Base-by-base conservation (phyloP, 2,329 filamentous ascomycete genomes). In the Fusarium xyrophilum region DNA sequence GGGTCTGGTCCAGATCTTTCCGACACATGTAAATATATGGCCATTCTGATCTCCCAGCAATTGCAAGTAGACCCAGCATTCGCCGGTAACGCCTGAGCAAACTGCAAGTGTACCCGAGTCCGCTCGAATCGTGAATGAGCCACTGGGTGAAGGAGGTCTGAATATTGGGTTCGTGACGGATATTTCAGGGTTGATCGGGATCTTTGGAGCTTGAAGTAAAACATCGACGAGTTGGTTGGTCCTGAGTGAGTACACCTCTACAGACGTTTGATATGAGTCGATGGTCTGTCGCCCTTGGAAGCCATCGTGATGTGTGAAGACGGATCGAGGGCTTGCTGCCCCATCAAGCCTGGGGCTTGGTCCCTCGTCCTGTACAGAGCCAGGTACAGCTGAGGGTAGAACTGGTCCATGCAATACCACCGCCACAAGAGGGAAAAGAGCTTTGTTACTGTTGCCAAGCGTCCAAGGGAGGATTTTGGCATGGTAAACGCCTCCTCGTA, bases 1-100 rank as follows among this genome's bases (percentile, higher is more conserved):
- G 30, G 97, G 82, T 44, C 89, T 90, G 1, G 96, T 97, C 96
- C 96, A 99, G 21, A 96, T 82, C 80, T 99, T 99, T 23, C 91
- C 94, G 57, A 96, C 83, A 73, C 93, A 97, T 38, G 79, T 82
- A 76, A 85, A 90, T 44, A 81, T 69, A 25, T 80, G 79, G 2
- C 78, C 75, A 25, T 85, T 84, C 47, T 80, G 79, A 2, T 78
- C 74, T 56, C 79, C 75, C 13, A 79, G 71, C 12, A 82, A 76
- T 65, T 89, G 86, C 12, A 84, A 81, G 72, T 86, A 98, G 11
- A 97, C 82, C 84, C 91, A 97, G 46, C 95, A 89, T 79, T 98
- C 95, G 15, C 95, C 95, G 51, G 93, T 97, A 25, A 85, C 81
- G 5, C 93, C 93, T 51, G 93, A 97, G 56, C 91, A 88, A 33